These are phyloP conservation scores for Tilletia setariae DNA, from an alignment of 1,284 basidiomycete species.

Conservation along the genomic window DNA sequence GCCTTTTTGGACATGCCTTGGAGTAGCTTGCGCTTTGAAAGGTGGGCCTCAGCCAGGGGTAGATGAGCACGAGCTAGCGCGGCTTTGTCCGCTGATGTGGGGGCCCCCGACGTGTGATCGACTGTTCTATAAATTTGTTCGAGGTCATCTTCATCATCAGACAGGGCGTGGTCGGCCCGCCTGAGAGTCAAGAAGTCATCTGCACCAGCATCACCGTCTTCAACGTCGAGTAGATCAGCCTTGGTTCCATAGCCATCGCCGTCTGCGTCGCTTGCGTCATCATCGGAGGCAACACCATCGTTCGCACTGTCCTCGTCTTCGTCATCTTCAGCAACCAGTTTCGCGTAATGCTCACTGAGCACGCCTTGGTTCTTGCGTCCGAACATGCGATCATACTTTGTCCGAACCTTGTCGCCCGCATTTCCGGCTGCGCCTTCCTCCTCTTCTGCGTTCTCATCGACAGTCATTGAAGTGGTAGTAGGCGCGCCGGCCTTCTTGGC, in stretches of 20 bases:
- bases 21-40: slow-evolving; percentile 67
- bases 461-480: slow-evolving; percentile 22
- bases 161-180: slow-evolving; percentile 78
- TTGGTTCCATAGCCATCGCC: slow-evolving; percentile 18
- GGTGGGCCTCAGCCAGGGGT: slow-evolving; percentile 39
- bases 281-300: slow-evolving; percentile 16
- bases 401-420: slow-evolving; percentile 53
- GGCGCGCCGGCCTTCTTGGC: slow-evolving; percentile 33
- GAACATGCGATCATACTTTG: slow-evolving; percentile 98
- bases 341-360: slow-evolving; percentile 83
- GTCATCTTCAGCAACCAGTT: slow-evolving; percentile 71
- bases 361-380: slow-evolving; percentile 92
- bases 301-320: slow-evolving; percentile 47
- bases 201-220: slow-evolving; percentile 61
- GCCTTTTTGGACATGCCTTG: slow-evolving; percentile 75
- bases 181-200: slow-evolving; percentile 92
- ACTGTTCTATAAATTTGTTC: slow-evolving; percentile 21
- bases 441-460: slow-evolving; percentile 47
- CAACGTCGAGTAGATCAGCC: slow-evolving; percentile 16
- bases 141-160: slow-evolving; percentile 31
- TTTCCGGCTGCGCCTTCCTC: slow-evolving; percentile 38
- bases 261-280: not conserved
- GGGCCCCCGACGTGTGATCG: not conserved
- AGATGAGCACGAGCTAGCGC: slow-evolving; percentile 4
- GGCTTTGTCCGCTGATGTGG: not conserved